These are phyloP conservation scores for Ascochyta fabae DNA, from an alignment of 2,329 filamentous ascomycete genomes.

Conservation along the genomic window DNA sequence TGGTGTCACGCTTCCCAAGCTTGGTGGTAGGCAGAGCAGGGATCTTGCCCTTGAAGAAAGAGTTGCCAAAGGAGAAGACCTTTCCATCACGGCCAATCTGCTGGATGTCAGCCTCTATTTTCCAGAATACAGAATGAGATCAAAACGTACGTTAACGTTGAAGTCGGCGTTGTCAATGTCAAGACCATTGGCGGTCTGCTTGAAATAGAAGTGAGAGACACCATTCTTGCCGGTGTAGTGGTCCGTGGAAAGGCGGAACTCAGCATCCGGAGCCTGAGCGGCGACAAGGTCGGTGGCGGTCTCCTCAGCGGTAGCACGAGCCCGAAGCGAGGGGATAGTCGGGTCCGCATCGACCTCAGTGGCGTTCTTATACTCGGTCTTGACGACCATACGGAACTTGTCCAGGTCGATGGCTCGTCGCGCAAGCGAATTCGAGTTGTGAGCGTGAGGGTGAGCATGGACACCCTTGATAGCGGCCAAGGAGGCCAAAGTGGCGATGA, in stretches of 20 bases:
- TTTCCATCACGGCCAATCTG: conserved; percentile 60
- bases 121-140: accelerated
- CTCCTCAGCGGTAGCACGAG: conserved; percentile 18
- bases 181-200: conserved; percentile 62
- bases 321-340: conserved; percentile 14
- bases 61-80: conserved; percentile 65
- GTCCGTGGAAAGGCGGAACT: conserved; percentile 16
- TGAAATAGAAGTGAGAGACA: conserved; percentile 63
- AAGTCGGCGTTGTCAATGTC: conserved; percentile 67
- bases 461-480: conserved; percentile 30
- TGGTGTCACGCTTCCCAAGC: conserved; percentile 34
- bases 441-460: conserved; percentile 32
- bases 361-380: conserved; percentile 33
- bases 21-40: conserved; percentile 35
- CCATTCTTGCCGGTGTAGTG: conserved; percentile 54
- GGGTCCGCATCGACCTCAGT: conserved; percentile 18
- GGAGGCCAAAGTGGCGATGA: conserved; percentile 40
- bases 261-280: conserved; percentile 14
- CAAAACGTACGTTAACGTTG: conserved; percentile 62
- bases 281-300: conserved; percentile 16
- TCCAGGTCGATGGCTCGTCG: conserved; percentile 40
- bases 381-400: conserved; percentile 38
- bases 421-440: conserved; percentile 23
- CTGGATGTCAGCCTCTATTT: neutral
- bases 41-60: conserved; percentile 55